Evolutionary conservation across 352 stramenopile genomes (phyloP), one percentile per base, ranked within the genome.

Genomic region (Pythium myriotylum): DNA sequence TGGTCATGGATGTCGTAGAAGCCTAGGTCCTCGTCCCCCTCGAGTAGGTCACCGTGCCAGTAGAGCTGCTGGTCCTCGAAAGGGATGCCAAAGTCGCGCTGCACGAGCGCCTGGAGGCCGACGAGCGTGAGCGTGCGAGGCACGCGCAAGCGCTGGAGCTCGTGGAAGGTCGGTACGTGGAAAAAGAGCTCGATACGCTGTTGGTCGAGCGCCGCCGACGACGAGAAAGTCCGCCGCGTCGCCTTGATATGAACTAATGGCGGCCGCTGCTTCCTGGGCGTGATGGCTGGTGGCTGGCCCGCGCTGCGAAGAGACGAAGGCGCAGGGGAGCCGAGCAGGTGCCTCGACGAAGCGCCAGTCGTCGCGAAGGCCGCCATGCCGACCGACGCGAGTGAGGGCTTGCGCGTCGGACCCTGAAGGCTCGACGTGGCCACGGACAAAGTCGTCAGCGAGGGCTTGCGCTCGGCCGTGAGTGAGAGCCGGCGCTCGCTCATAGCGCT

Each of bases 41-140:
- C 70, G 17, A 92, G 76, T 22, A 80, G 40, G 16, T 88, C 79
- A 14, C 70, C 75, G 4, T 86, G 72, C 46, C 80, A 74, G 53
- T 81, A 84, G 14, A 92, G 37, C 17, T 55, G 74, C 58, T 90
- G 80, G 35, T 90, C 76, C 54, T 90, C 76, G 47, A 87, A 90
- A 16, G 65, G 74, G 22, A 90, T 62, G 3, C 17, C 55, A 26
- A 79, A 84, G 60, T 90, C 76, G 26, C 80, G 78, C 57, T 90
- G 76, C 2, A 90, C 63, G 53, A 74, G 65, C 3, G 78, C 80
- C 27, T 84, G 76, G 23, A 90, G 68, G 3, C 74, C 67, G 1
- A 83, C 51, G n/a, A 90, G 69, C 9, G 80, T 77, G 40, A 86
- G 69, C 10, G 76, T 73, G 10, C 70, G 72, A 20, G 76, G 74